Evolutionary conservation across 73 alveolate genomes (phyloP), one percentile per base, ranked within the genome.

Genomic region (Stentor coeruleus): DNA sequence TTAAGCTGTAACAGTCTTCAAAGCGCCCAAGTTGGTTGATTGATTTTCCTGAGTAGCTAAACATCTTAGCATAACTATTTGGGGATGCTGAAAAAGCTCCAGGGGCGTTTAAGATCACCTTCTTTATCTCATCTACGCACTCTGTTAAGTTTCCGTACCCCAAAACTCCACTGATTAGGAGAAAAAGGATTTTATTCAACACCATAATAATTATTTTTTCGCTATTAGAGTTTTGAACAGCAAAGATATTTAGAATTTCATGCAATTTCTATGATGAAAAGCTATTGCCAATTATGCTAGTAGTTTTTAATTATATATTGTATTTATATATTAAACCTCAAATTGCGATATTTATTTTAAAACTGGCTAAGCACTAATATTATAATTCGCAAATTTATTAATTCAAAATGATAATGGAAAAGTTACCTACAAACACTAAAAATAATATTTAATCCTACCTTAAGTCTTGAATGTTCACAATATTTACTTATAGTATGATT

Each of bases 21-120:
- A 28, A 66, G n/a, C 36, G 20, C 33, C 79, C 79, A 14, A 66
- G 37, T 20, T 66, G 40, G 79, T 66, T 66, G 39, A 66, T 20
- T 14, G 40, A 14, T 33, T 66, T 66, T 2, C 79, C 79, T 20
- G 79, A 20, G 33, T 66, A 66, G 20, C n/a, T 20, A 31, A 0
- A 66, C 79, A 66, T 66, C 33, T 66, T 66, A 26, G 42, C n/a
- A 33, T 66, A 66, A 11, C 42, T 20, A 2, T 20, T 26, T 28
- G 79, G 39, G 2, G n/a, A 26, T 14, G 36, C 14, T 20, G n/a
- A 20, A 33, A 66, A 66, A 15, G 79, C n/a, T 28, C 15, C 37
- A 14, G 42, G 42, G 2, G 39, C 79, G 33, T 40, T 66, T 33
- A 11, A 28, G 14, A 66, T 20, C 33, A 66, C 79, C 39, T 20